Percentiles rank a stretch among this genome's conserved stretches.
phyloP scores from a whole-genome alignment of 106 monocot genomes.

The Acanthochlamys bracteata region DNA sequence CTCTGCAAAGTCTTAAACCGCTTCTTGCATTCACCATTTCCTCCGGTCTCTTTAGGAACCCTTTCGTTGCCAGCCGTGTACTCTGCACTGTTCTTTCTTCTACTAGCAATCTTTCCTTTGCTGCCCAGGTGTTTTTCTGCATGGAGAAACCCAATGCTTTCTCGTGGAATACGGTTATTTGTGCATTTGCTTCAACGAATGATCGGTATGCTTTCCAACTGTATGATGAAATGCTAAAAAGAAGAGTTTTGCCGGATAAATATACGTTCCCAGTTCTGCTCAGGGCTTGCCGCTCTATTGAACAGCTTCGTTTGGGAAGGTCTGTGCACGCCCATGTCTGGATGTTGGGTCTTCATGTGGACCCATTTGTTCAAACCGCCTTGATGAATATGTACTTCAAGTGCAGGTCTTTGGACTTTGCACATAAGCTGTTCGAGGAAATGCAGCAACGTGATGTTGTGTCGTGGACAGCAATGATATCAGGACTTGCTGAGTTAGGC shows the following conservation, averaged over 20 bases:
- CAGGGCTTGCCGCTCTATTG: conserved; percentile 17
- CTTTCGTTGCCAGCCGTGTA: conserved; percentile 51
- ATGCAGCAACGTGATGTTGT: conserved; percentile 37
- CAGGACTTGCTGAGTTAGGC: conserved; percentile 20
- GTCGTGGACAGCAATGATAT: conserved; percentile 42
- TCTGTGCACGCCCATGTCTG: conserved; percentile 29
- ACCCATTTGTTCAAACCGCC: conserved; percentile 42
- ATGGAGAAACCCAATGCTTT: conserved; percentile 34
- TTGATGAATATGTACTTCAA: conserved; percentile 27
- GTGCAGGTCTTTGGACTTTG: conserved; percentile 12
- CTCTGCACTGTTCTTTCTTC: conserved; percentile 15
- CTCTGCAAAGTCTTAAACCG: conserved; percentile 19
- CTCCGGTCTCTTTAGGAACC: conserved; percentile 50
- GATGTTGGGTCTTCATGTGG: conserved; percentile 18
- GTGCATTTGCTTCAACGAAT: conserved; percentile 7
- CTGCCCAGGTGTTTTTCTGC: conserved; percentile 18
- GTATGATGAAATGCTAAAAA: conserved; percentile 40
- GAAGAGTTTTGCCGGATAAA: conserved; percentile 28
- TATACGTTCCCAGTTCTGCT: conserved; percentile 53
- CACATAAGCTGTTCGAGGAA: conserved; percentile 23
- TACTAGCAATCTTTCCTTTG: conserved; percentile 5
- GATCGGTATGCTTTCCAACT: conserved; percentile 14
- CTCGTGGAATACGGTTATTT: conserved; percentile 67
- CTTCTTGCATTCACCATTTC: conserved; percentile 41
- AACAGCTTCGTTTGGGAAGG: conserved; percentile 9